Percentiles rank a stretch among this genome's conserved stretches.
phyloP scores from a whole-genome alignment of 805 yeast species.

The Saccharomyces paradoxus region DNA sequence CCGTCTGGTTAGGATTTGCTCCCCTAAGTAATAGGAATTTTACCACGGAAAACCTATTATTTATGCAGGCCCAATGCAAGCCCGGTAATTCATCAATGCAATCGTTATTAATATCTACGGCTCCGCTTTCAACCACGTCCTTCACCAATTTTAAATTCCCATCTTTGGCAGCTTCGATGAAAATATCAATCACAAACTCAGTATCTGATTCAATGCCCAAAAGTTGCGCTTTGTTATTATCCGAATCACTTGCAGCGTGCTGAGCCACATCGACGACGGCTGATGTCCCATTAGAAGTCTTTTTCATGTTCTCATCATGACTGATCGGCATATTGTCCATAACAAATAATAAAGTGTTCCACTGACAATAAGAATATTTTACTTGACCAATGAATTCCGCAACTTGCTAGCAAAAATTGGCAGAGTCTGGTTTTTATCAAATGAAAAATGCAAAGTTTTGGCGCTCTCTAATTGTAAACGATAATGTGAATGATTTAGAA shows the following conservation, averaged over 20 bases:
- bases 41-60: constrained; percentile 57
- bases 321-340: background rate
- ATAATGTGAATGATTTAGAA: background rate
- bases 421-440: background rate
- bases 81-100: constrained; percentile 41
- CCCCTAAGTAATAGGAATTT: constrained; percentile 53
- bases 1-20: constrained; percentile 53
- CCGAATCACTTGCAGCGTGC: background rate
- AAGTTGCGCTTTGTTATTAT: background rate
- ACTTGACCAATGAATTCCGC: background rate
- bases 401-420: background rate
- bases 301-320: background rate
- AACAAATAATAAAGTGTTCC: background rate
- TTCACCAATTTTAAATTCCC: constrained; percentile 50
- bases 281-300: background rate
- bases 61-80: constrained; percentile 86
- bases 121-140: constrained; percentile 38
- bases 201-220: background rate
- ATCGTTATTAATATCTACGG: constrained; percentile 30
- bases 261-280: background rate
- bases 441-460: background rate
- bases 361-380: background rate
- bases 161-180: constrained; percentile 32
- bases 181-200: background rate
- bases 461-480: background rate